These are phyloP conservation scores for Phallus indusiatus DNA, from an alignment of 768 basidiomycete species.

Conservation along the genomic window DNA sequence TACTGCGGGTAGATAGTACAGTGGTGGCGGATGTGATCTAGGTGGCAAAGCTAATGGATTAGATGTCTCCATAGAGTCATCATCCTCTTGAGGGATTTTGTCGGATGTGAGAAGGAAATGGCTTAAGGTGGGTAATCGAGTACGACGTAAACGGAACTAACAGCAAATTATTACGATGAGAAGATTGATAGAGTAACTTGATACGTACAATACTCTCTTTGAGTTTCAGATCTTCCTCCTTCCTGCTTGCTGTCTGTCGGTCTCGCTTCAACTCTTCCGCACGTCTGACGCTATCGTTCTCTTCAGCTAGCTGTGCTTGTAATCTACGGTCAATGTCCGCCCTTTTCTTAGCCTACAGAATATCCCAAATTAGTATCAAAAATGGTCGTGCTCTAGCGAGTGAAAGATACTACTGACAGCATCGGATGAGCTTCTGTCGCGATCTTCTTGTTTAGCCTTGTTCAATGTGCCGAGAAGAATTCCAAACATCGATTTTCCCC, in stretches of 20 bases:
- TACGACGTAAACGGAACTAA: conserved; percentile 66
- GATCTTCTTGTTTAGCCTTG: conserved; percentile 82
- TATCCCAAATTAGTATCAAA: background rate
- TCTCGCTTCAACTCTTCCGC: conserved; percentile 83
- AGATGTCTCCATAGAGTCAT: background rate
- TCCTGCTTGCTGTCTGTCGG: conserved; percentile 63
- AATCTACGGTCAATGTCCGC: conserved; percentile 77
- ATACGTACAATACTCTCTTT: conserved; percentile 69
- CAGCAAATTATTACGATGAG: background rate
- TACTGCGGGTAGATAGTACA: conserved; percentile 68
- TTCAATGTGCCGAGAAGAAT: conserved; percentile 74
- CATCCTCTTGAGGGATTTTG: conserved; percentile 35
- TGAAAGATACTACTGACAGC: conserved; percentile 38
- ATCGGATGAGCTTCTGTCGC: conserved; percentile 76
- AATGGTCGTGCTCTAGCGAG: background rate
- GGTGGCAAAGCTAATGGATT: conserved; percentile 38
- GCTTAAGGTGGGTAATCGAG: conserved; percentile 60
- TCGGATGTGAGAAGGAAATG: conserved; percentile 75
- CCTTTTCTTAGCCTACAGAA: conserved; percentile 65
- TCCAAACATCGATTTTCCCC: conserved; percentile 84
- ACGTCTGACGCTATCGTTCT: conserved; percentile 77
- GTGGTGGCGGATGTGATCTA: conserved; percentile 62
- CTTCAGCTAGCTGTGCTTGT: conserved; percentile 75
- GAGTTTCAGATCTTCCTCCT: conserved; percentile 73
- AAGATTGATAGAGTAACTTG: background rate